Evolutionary conservation across 2,329 filamentous ascomycete genomes (phyloP).

Genomic region (Phialemonium atrogriseum): DNA sequence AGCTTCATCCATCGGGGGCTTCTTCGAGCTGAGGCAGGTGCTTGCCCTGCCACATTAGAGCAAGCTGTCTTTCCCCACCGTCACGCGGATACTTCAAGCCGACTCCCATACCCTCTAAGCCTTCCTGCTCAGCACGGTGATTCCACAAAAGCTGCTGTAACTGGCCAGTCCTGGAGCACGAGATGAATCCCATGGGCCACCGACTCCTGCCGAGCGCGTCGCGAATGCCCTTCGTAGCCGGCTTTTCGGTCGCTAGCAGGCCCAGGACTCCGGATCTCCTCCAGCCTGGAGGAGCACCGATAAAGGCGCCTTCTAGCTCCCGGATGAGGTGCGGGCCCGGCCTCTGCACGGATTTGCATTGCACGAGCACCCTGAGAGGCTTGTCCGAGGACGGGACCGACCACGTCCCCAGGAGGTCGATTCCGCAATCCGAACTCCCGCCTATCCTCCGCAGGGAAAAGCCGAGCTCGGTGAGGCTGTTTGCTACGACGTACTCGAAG

Average conservation of each 20-base stretch:
- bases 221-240: constrained; percentile 71
- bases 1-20: no score
- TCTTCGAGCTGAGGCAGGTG: no score
- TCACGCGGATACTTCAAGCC: constrained; percentile 29
- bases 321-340: constrained; percentile 53
- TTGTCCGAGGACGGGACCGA: constrained; percentile 35
- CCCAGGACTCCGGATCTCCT: constrained; percentile 57
- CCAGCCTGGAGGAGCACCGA: constrained; percentile 67
- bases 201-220: constrained; percentile 59
- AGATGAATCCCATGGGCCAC: constrained; percentile 65
- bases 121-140: constrained; percentile 48
- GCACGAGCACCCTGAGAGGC: constrained; percentile 42
- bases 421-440: constrained; percentile 58
- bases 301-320: constrained; percentile 75
- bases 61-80: constrained; percentile 28
- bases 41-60: constrained; percentile 44
- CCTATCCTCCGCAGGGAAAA: constrained; percentile 61
- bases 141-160: constrained; percentile 71
- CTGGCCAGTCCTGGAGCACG: constrained; percentile 47
- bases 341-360: constrained; percentile 60
- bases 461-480: constrained; percentile 48
- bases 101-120: constrained; percentile 52
- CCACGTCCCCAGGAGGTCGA: constrained; percentile 70
- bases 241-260: constrained; percentile 58
- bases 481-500: constrained; percentile 65